phyloP scores from a whole-genome alignment of 495 filamentous ascomycete species.

The Xylaria castorea region DNA sequence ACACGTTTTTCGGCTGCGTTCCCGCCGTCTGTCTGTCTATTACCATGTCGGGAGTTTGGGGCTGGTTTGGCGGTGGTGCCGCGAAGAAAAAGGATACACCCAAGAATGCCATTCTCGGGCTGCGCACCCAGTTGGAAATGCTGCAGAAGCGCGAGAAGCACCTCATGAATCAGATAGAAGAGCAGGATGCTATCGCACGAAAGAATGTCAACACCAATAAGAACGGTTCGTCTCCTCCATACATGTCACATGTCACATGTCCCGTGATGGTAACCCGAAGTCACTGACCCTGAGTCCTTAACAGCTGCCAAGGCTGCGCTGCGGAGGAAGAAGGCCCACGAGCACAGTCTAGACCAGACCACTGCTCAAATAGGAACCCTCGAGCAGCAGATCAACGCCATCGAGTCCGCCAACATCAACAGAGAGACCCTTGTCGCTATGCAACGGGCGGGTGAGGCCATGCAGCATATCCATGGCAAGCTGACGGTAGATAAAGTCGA shows the following conservation, averaged over 20 bases:
- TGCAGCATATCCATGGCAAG: constrained; percentile 89
- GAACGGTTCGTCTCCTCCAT: constrained; percentile 66
- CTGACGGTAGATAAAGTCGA: constrained; percentile 94
- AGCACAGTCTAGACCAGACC: constrained; percentile 90
- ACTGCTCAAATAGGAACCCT: constrained; percentile 86
- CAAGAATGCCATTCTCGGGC: constrained; percentile 92
- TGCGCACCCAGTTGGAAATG: constrained; percentile 93
- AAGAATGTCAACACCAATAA: constrained; percentile 92
- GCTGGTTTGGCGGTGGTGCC: constrained; percentile 83
- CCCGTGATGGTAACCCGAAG: not conserved
- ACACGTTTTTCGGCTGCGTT: constrained; percentile 4
- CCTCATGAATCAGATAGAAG: constrained; percentile 86
- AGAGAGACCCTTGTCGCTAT: constrained; percentile 93
- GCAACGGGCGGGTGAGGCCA: constrained; percentile 85
- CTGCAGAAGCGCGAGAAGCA: constrained; percentile 95
- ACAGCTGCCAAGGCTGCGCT: constrained; percentile 90
- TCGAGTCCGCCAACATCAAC: constrained; percentile 99
- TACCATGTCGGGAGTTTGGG: constrained; percentile 72
- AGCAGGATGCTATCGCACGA: constrained; percentile 90
- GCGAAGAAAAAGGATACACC: constrained; percentile 89
- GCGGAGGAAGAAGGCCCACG: constrained; percentile 91
- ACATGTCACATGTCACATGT: constrained; percentile 29
- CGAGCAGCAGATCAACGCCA: constrained; percentile 94
- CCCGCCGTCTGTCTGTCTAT: constrained; percentile 25
- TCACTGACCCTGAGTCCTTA: constrained; percentile 7